phyloP scores from a whole-genome alignment of 2,329 filamentous ascomycete genomes.

The Teratosphaeria epicoccoides region DNA sequence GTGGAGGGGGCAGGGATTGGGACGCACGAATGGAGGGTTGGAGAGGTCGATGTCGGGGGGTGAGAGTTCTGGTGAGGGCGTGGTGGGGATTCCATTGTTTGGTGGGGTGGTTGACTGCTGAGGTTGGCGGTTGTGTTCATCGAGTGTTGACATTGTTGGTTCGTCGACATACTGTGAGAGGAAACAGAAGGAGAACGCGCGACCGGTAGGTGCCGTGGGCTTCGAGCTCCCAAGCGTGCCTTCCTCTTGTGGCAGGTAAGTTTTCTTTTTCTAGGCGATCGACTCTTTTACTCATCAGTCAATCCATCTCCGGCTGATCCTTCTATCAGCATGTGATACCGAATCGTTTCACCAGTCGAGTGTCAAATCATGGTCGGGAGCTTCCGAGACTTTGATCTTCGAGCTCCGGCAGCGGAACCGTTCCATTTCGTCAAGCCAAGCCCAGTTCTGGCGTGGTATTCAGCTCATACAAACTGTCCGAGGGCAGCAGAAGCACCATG shows the following conservation, averaged over 20 bases:
- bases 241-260: neutral
- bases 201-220: too few relatives aligned
- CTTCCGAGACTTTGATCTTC: neutral
- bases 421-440: neutral
- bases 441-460: neutral
- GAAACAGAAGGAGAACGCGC: too few relatives aligned
- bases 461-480: too few relatives aligned
- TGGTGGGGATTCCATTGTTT: neutral
- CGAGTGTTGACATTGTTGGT: too few relatives aligned
- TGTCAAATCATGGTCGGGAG: too few relatives aligned
- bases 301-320: neutral
- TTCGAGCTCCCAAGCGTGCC: neutral
- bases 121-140: too few relatives aligned
- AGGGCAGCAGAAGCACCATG: neutral
- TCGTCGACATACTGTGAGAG: too few relatives aligned
- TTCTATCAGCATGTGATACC: too few relatives aligned
- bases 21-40: constrained; percentile 13
- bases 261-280: too few relatives aligned
- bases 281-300: neutral
- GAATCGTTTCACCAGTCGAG: too few relatives aligned
- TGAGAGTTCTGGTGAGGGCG: neutral
- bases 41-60: constrained; percentile 22
- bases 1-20: neutral
- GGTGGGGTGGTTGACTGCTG: too few relatives aligned
- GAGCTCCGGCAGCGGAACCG: neutral